Evolutionary conservation across 2,329 filamentous ascomycete genomes (phyloP), one percentile per base, ranked within the genome.

Genomic region (Aspergillus sp.): DNA sequence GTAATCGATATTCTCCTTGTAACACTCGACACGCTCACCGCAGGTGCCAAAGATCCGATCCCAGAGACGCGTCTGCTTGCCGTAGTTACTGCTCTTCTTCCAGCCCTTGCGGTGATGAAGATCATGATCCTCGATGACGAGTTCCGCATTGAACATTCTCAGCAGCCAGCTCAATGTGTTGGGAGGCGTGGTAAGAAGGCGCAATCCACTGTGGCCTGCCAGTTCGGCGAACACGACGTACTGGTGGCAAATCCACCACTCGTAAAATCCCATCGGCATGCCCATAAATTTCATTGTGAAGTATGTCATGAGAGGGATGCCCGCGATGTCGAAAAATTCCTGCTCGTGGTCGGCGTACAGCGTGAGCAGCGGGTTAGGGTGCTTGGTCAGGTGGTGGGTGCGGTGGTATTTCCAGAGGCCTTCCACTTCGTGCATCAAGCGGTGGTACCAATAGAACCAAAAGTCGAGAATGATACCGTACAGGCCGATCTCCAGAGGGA

Each of bases 191-290:
- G 66, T 59, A 45, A 69, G 67, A 9, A 77, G 45, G 1, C 75
- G 69, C 13, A 62, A 38, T 9, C 60, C 60, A 24, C 60, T 62
- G 36, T 62, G 60, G 3, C 60, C 60, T 3, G 59, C 53, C 17
- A 61, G 38, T 36, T 62, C 60, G n/a, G 59, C 52, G 20, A 77
- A 77, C 11, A 73, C 64, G 26, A 78, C 63, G 47, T 75, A 78
- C 48, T 73, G 65, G 47, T 76, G 70, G 57, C 74, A 77, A 16
- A 78, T 55, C 74, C 74, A 78, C 73, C 71, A 75, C 40, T 76
- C 74, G 45, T 77, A 76, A 56, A 78, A 78, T 2, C 72, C 73
- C 70, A 77, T 72, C 0, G 73, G 74, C 3, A 76, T 45, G 0
- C 73, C 73, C 32, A 72, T 64, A 0, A 61, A 6, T 50, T 66